These are phyloP conservation scores for Eragrostis tef DNA, from an alignment of 202 grass and related monocot genomes.

Conservation along the genomic window DNA sequence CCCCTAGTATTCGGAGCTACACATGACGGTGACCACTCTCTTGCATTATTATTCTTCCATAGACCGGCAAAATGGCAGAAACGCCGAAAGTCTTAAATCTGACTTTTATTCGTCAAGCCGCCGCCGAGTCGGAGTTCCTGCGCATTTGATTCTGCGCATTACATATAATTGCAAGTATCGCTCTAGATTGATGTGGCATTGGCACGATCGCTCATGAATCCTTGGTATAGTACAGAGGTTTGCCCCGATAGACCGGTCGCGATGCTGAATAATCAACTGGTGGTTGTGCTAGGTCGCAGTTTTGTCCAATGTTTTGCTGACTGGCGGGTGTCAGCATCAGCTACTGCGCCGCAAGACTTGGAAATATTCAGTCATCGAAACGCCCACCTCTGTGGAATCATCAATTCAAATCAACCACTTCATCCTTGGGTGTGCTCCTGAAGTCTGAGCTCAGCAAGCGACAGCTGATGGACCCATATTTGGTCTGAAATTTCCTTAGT, in stretches of 20 bases:
- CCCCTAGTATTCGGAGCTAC: not conserved
- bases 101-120: not conserved
- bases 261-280: conserved; percentile 11
- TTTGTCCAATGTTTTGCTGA: not conserved
- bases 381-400: not conserved
- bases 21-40: not conserved
- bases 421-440: not conserved
- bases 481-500: not conserved
- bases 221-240: not conserved
- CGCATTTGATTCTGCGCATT: not conserved
- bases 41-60: not conserved
- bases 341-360: not conserved
- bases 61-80: too few species aligned
- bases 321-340: not conserved
- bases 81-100: not conserved
- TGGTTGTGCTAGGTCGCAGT: not conserved
- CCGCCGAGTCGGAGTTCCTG: not conserved
- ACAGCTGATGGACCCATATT: not conserved
- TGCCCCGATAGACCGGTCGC: not conserved
- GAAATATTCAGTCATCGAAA: not conserved
- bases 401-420: too few species aligned
- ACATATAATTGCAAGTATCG: not conserved
- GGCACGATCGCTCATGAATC: not conserved
- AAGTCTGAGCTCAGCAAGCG: not conserved
- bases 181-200: not conserved